phyloP scores from a whole-genome alignment of 2,329 filamentous ascomycete genomes.

The Scedosporium boydii region DNA sequence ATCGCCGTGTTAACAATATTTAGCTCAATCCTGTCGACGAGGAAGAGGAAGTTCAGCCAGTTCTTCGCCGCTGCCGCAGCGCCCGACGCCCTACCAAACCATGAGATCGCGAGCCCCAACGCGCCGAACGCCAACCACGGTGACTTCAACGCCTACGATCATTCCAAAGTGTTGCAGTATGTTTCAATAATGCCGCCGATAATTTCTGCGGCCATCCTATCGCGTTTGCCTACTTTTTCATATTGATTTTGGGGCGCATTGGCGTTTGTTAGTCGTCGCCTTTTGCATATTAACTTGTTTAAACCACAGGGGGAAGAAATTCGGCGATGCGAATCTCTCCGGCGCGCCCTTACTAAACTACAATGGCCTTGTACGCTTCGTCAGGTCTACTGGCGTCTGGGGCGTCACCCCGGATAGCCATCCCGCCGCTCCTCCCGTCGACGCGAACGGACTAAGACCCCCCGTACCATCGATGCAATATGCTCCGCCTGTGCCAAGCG shows the following conservation, averaged over 20 bases:
- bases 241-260: not conserved
- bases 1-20: conserved; percentile 32
- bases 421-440: not conserved
- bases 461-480: not conserved
- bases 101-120: conserved; percentile 43
- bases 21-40: conserved; percentile 68
- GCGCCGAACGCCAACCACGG: conserved; percentile 44
- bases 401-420: not conserved
- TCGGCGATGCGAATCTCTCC: conserved; percentile 3
- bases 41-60: conserved; percentile 85
- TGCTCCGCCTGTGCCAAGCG: not conserved
- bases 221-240: conserved; percentile 12
- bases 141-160: conserved; percentile 26
- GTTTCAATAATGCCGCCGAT: conserved; percentile 20
- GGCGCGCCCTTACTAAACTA: not conserved
- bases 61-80: conserved; percentile 73
- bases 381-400: conserved; percentile 1
- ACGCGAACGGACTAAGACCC: not conserved
- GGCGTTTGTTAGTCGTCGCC: not conserved
- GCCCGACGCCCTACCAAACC: conserved; percentile 49
- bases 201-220: conserved; percentile 10
- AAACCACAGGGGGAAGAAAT: conserved; percentile 4
- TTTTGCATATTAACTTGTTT: not conserved
- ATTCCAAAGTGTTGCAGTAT: conserved; percentile 48
- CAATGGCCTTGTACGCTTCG: conserved; percentile 2